Evolutionary conservation across 371 early-diverging fungal species (phyloP), one percentile per base, ranked within the genome.

Genomic region (Rhizopus sp.): DNA sequence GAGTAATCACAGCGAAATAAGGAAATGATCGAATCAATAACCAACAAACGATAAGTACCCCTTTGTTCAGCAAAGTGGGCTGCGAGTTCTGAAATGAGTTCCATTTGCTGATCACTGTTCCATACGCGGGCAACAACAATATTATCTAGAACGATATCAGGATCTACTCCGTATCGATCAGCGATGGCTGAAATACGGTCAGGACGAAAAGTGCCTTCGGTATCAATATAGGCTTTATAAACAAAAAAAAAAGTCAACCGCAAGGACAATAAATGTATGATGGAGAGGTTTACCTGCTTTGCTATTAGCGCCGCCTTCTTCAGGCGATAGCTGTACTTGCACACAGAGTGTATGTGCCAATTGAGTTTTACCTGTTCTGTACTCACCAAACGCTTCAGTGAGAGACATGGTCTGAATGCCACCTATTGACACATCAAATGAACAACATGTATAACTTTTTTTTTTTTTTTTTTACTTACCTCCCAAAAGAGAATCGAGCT

Each of bases 341-440:
- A 93, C 89, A 58, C 91, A 90, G 7, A 93, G 60, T 0, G 93
- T 93, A 57, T 88, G 91, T 13, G 80, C 85, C 17, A 93, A 61
- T 62, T 93, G 93, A 3, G 93, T 93, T 63, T 93, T 93, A 1
- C 93, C 93, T 5, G 90, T 91, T 52, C 93, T 77, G 64, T 88
- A 89, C 62, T 88, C 90, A 35, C 93, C 92, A 80, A 90, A 91
- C 0, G 59, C 79, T 66, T 93, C 93, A 4, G 97, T 96, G 52
- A 96, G 91, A 7, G 91, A 86, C 89, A 92, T 92, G 5, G 90
- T 85, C 66, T 95, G 92, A 32, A 96, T 80, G 0, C 96, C 96
- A 16, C 96, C 93, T 85, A 54, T 16, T 30, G 12, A 30, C 47
- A 13, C 4, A 50, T 44, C 17, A 31, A 13, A 38, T 8, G 41